Base-by-base conservation (phyloP, 768 basidiomycete species). In the Filobasidium wieringae region DNA sequence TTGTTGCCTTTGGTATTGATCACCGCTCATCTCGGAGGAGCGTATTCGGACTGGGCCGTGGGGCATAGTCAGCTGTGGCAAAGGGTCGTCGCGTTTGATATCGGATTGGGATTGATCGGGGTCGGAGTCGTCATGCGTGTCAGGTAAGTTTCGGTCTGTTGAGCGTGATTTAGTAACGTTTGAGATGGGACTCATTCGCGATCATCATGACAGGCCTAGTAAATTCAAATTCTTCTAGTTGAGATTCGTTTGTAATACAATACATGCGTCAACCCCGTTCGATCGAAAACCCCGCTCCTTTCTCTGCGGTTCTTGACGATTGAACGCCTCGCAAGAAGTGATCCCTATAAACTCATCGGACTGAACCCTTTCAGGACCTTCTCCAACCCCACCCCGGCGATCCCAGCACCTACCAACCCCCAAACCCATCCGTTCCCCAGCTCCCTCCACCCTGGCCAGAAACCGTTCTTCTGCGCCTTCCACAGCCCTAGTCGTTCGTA, bases 1-100 rank as follows among this genome's bases (percentile, higher is more conserved):
- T 70, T 89, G 11, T 80, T 86, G 54, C 78, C 81, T 0, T 60
- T 81, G 5, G 69, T 86, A 32, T 66, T 89, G 33, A 69, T 80
- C 37, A 85, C 85, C 0, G 78, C 80, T 2, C 75, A 86, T 65
- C 77, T 90, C 1, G 87, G 83, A 11, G 88, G 88, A 1, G 80
- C 74, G 2, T 82, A 81, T 79, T 87, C 86, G 2, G 57, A 64
- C 41, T 89, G 84, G 85, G 62, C 67, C 2, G 49, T 66, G 5
- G 62, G 60, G 7, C 58, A 64, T 29, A 41, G 60, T 37, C 22
- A 47, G 40, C 8, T 53, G 17, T 40, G 50, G n/a, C 22, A 67
- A 22, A 51, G 68, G 33, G 53, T 71, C 6, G 39, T 61, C 15
- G 68, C 66, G 1, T 71, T 66, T 53, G 71, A 68, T 57, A 57